Evolutionary conservation across 352 stramenopile genomes (phyloP), one percentile per base, ranked within the genome.

Genomic region (Phytophthora europaea): DNA sequence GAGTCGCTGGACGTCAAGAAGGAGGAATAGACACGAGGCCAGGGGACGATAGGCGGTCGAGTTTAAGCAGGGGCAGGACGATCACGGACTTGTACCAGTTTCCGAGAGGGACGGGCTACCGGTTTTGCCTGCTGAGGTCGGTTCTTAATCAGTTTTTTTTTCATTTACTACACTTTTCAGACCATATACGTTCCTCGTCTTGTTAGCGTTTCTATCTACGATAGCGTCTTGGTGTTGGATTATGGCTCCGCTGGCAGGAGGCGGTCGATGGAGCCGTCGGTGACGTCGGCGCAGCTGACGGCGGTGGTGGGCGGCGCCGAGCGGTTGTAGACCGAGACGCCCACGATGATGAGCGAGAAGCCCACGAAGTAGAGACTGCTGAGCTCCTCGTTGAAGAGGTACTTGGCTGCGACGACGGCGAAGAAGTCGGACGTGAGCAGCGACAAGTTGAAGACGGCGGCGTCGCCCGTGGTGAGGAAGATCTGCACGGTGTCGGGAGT

Each of bases 381-480:
- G 43, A 98, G 79, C 36, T 87, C 66, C 60, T 97, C 78, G 52
- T 89, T 63, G 98, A 90, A 91, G 79, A 98, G 60, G 82, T 92
- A 93, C 96, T 97, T 75, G 96, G 77, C 82, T 4, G 83, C 87
- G 26, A 97, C 78, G 54, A 99, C 94, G 0, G 95, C 95, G 81
- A 98, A 99, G 43, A 99, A 90, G 75, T 99, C 97, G 55, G 95
- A 98, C 18, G 96, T 98, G 71, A 99, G 94, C 61, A 99, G 76
- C 12, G 93, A 99, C 50, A 99, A 77, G 83, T 99, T 99, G 73
- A 99, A 97, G 28, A 99, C 78, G 10, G 97, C 97, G 9, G 97
- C 94, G 87, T 99, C 97, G 40, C 88, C 91, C 12, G 85, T 83
- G 33, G 91, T 87, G 58, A 93, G 82, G 66, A 93, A 93, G 64